These are phyloP conservation scores for Tripterygium wilfordii DNA, from an alignment of 177 flowering plant species.

Conservation along the genomic window DNA sequence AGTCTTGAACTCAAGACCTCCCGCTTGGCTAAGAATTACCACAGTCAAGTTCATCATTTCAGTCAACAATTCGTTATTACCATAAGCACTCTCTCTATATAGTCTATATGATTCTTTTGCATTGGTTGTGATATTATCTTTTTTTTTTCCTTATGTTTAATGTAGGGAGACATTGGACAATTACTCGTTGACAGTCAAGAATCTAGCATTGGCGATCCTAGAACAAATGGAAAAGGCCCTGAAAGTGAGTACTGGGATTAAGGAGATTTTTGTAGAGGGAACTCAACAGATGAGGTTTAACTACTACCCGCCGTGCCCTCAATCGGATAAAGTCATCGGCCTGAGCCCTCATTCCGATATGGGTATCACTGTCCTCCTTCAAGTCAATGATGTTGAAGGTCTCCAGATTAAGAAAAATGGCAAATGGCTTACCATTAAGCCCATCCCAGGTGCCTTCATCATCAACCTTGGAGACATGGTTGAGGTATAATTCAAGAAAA, in stretches of 20 bases:
- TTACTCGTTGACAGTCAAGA: conserved; percentile 10
- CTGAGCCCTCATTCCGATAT: conserved; percentile 24
- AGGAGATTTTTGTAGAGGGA: conserved; percentile 11
- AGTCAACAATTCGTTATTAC: too few species aligned
- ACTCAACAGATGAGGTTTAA: conserved; percentile 21
- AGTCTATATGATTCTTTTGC: too few species aligned
- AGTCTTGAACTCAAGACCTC: too few species aligned
- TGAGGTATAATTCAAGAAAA: too few species aligned
- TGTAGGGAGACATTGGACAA: conserved; percentile 9
- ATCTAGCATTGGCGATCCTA: conserved; percentile 8
- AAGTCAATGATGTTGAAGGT: conserved; percentile 18
- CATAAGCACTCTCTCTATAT: too few species aligned
- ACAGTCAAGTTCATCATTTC: too few species aligned
- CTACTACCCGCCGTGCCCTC: conserved; percentile 25
- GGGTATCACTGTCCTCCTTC: conserved; percentile 20
- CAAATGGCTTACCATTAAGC: conserved; percentile 16
- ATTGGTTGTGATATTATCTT: too few species aligned
- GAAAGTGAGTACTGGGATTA: conserved; percentile 7
- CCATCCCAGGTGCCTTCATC: conserved; percentile 17
- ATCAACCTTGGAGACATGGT: conserved; percentile 24
- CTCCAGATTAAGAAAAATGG: conserved; percentile 25
- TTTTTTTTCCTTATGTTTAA: too few species aligned
- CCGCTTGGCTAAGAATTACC: too few species aligned
- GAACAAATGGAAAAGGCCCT: conserved; percentile 8
- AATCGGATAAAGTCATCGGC: conserved; percentile 21